These are phyloP conservation scores for Didymella exigua DNA, from an alignment of 2,329 filamentous ascomycete species.

Conservation along the genomic window DNA sequence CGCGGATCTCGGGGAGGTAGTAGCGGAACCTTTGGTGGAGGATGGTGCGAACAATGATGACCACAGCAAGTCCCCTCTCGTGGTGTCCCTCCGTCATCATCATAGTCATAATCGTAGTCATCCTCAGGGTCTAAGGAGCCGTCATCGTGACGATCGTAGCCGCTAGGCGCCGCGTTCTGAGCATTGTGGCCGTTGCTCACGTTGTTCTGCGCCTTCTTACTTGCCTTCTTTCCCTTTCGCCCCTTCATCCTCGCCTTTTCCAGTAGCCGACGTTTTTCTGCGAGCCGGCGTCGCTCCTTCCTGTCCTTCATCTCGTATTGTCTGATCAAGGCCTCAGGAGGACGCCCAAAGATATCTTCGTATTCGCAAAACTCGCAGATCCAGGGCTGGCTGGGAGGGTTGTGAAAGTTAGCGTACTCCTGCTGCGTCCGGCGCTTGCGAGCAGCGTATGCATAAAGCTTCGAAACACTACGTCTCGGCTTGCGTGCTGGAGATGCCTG, in stretches of 20 bases:
- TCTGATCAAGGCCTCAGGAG: conserved; percentile 81
- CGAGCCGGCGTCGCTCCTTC: conserved; percentile 78
- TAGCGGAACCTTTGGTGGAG: conserved; percentile 33
- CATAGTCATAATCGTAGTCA: conserved; percentile 44
- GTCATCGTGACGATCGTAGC: conserved; percentile 43
- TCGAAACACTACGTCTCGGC: conserved; percentile 66
- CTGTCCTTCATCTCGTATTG: conserved; percentile 95
- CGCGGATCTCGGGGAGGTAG: conserved; percentile 36
- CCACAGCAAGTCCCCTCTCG: conserved; percentile 33
- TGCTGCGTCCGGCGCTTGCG: conserved; percentile 78
- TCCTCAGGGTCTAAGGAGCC: conserved; percentile 40
- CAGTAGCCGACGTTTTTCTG: conserved; percentile 81
- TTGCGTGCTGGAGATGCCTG: conserved; percentile 62
- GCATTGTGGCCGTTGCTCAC: conserved; percentile 39
- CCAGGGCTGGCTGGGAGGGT: conserved; percentile 84
- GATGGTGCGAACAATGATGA: conserved; percentile 41
- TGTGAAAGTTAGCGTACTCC: conserved; percentile 75
- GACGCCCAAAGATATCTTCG: conserved; percentile 89
- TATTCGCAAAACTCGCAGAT: conserved; percentile 99
- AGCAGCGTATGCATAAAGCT: conserved; percentile 76
- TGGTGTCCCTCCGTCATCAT: conserved; percentile 37
- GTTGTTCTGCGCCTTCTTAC: conserved; percentile 61
- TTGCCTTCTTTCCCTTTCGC: conserved; percentile 83
- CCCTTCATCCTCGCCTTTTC: conserved; percentile 96
- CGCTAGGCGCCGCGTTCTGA: conserved; percentile 38